Conservation (phyloP, 2,329 filamentous ascomycete genomes). For the Zymoseptoria ardabiliae region DNA sequence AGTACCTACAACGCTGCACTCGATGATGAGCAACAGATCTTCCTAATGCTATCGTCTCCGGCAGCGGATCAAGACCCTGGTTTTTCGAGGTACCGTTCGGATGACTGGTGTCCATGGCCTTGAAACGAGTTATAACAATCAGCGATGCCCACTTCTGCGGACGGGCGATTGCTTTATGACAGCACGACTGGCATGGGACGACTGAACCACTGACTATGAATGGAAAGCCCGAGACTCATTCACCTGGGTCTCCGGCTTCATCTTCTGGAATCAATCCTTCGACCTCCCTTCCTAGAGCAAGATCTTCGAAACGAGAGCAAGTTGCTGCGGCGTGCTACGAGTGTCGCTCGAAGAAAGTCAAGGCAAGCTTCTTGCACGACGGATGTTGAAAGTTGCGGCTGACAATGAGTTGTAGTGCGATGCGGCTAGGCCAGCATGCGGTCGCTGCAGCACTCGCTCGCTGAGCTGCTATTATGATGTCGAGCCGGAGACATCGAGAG, state of each 20-base stretch:
- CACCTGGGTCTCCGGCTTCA: neutral
- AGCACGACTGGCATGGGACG: neutral
- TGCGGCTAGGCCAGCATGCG: neutral
- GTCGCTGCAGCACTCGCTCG: neutral
- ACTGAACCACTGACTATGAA: neutral
- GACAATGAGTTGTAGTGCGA: neutral
- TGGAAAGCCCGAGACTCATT: neutral
- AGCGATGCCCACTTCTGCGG: too few relatives aligned
- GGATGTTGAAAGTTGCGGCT: neutral
- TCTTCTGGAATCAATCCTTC: neutral
- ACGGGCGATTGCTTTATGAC: neutral
- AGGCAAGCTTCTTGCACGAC: neutral
- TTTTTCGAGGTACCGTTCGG: neutral
- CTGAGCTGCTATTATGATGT: neutral
- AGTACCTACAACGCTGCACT: neutral
- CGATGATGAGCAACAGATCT: neutral
- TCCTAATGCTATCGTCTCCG: neutral
- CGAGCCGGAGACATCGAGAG: neutral
- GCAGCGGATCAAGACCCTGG: neutral
- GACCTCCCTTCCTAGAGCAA: neutral
- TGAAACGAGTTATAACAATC: too few relatives aligned
- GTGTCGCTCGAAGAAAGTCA: constrained; percentile 1
- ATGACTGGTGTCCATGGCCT: neutral
- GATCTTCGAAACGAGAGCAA: neutral
- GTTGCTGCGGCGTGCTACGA: neutral